Base-by-base conservation (phyloP, 2,329 filamentous ascomycete genomes). In the Epicoccum nigrum region DNA sequence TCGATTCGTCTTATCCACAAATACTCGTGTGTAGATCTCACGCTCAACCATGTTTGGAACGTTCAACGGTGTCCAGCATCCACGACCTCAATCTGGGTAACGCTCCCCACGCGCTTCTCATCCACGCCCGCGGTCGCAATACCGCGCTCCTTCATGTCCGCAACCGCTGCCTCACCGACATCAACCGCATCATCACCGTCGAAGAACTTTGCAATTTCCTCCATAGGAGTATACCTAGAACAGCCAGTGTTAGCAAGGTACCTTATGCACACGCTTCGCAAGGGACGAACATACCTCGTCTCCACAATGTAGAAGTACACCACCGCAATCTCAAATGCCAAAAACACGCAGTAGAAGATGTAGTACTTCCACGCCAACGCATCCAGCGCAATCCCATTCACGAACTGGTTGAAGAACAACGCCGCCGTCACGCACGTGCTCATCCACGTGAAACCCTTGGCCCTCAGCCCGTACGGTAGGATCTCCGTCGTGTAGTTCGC, bases 351-450 rank as follows among this genome's bases (percentile, higher is more conserved):
- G 49, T 68, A 73, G 2, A 73, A 65, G 16, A 71, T 54, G 43
- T 70, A 71, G 58, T 64, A 72, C 45, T 64, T 67, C 69, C 47
- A 51, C 16, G 40, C 47, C 17, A 51, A 11, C 21, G 56, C 45
- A 4, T 67, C 58, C 30, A 73, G 55, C 1, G 63, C 69, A 25
- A 72, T 62, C 0, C 66, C 68, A 73, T 87, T 87, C 60, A 80
- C 80, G 55, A 74, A 83, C 74, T 83, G 82, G 60, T 82, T 81
- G 55, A 87, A 77, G 32, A 84, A 38, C 15, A 57, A 52, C 78
- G 35, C 86, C 73, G 45, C 83, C 74, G 48, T 83, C 78, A 71
- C 86, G 67, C 85, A 85, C 77, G 86, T 54, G 37, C 63, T 60
- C 51, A 57, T 83, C 33, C 79, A 67, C 17, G 53, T 60, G 4